Evolutionary conservation across 2,329 filamentous ascomycete genomes (phyloP), one percentile per base, ranked within the genome.

Genomic region (Fusarium metavorans): DNA sequence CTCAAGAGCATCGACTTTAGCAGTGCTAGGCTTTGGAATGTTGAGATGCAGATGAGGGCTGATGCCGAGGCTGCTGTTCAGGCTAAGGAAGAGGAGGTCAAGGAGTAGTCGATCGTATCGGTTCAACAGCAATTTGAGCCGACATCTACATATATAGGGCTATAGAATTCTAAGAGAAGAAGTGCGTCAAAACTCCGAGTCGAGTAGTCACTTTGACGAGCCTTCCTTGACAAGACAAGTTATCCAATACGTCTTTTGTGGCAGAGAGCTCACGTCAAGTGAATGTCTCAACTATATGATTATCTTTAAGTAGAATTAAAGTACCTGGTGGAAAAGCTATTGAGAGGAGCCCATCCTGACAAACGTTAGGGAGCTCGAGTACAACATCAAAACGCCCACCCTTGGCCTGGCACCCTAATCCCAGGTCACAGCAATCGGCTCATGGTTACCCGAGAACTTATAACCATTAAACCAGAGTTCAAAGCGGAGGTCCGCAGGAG

Each of bases 401-500:
- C 9, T 30, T 30, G 30, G 2, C 30, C 30, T 30, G 3, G 30
- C 30, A 34, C 13, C 34, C 74, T 23, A 70, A 72, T 76, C 70
- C 73, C 75, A 77, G 2, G 41, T 66, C 1, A 77, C 67, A 5
- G 41, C 20, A n/a, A 78, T 71, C 2, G 75, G 74, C 30, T 77
- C 66, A 20, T 77, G 76, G 14, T 74, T 78, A 1, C 76, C 68
- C 0, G 76, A 78, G 54, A 77, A 77, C 37, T 77, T 82, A 16
- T 80, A 77, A 1, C 74, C 72, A 1, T 62, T 71, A n/a, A 78
- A 76, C 85, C 85, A 87, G 4, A 86, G 71, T 68, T 85, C 83
- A 54, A 87, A 86, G 7, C 80, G 76, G 39, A 92, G 80, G 66
- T 92, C 89, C 0, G 90, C 86, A 1, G 88, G 85, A 1, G 88